A percentile compares a stretch with the other conserved stretches of the same genome.
phyloP scores from a whole-genome alignment of 208 protist genomes.

The Balamuthia mandrillaris region DNA sequence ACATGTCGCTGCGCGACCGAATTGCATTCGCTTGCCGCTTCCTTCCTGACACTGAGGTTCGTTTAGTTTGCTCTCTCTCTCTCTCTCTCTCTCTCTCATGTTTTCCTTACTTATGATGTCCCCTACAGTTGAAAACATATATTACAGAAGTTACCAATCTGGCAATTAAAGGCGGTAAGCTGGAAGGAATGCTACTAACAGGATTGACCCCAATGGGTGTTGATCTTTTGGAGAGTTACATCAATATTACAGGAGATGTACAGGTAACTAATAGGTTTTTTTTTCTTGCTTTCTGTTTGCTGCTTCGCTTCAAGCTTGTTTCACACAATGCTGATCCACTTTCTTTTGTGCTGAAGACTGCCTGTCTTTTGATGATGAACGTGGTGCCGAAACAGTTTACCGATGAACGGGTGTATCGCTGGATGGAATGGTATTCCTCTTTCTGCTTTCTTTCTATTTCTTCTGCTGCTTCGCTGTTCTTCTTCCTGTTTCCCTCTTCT shows the following conservation, averaged over 20 bases:
- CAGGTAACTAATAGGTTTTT: constrained; percentile 53
- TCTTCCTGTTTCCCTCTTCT: too few species aligned
- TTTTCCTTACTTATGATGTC: neutral
- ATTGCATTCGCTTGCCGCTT: constrained; percentile 63
- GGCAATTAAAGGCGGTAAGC: neutral
- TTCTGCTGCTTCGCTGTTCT: too few species aligned
- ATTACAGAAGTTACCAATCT: neutral
- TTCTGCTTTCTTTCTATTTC: too few species aligned
- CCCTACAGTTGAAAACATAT: constrained; percentile 24
- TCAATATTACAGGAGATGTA: constrained; percentile 69
- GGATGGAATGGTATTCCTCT: neutral
- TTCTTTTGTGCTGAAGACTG: neutral
- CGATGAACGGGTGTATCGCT: constrained; percentile 39
- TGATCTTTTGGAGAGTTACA: constrained; percentile 61
- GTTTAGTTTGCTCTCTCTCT: neutral
- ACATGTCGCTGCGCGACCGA: constrained; percentile 50
- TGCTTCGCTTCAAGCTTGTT: neutral
- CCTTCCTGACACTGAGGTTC: constrained; percentile 49
- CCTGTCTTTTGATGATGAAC: neutral
- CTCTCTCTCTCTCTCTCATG: neutral
- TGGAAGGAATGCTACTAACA: constrained; percentile 61
- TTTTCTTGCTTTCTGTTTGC: neutral
- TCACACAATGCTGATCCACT: neutral
- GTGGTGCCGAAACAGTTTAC: constrained; percentile 40
- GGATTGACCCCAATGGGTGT: constrained; percentile 53